A percentile compares a stretch with the other conserved stretches of the same genome.
These are phyloP conservation scores for Dryadomyces quercus-mongolicae DNA, from an alignment of 2,329 filamentous ascomycete genomes.

Conservation along the genomic window DNA sequence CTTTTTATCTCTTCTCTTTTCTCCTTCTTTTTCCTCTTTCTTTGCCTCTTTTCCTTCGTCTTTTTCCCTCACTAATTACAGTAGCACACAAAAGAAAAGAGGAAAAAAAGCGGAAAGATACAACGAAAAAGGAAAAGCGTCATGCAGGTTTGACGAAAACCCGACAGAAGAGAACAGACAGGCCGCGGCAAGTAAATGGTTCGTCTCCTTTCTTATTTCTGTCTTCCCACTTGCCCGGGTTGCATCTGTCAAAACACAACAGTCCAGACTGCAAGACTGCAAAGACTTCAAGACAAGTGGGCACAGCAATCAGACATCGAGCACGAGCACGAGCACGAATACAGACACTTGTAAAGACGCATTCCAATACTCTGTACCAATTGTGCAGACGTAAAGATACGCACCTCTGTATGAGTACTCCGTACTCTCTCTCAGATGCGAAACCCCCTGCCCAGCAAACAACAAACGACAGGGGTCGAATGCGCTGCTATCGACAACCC, in stretches of 20 bases:
- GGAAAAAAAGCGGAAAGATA: not conserved
- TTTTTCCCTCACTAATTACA: no score
- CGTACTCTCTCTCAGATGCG: not conserved
- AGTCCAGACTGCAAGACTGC: no score
- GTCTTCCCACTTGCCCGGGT: not conserved
- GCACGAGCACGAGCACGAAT: no score
- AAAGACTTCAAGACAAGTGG: no score
- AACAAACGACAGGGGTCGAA: not conserved
- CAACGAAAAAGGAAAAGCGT: slow-evolving; percentile 10
- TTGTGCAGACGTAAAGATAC: no score
- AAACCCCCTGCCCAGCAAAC: not conserved
- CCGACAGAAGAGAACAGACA: not conserved
- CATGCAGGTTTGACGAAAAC: slow-evolving; percentile 9
- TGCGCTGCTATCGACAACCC: not conserved
- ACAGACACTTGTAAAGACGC: no score
- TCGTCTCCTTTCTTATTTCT: not conserved
- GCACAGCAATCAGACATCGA: no score
- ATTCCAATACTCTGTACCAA: no score
- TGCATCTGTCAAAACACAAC: not conserved
- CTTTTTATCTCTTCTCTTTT: no score
- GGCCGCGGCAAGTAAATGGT: not conserved
- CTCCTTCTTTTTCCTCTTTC: no score
- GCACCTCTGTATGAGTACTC: no score
- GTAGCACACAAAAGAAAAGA: not conserved
- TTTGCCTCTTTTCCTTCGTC: no score